Base-by-base conservation (phyloP, 2,329 filamentous ascomycete genomes). In the Arthroderma uncinatum region DNA sequence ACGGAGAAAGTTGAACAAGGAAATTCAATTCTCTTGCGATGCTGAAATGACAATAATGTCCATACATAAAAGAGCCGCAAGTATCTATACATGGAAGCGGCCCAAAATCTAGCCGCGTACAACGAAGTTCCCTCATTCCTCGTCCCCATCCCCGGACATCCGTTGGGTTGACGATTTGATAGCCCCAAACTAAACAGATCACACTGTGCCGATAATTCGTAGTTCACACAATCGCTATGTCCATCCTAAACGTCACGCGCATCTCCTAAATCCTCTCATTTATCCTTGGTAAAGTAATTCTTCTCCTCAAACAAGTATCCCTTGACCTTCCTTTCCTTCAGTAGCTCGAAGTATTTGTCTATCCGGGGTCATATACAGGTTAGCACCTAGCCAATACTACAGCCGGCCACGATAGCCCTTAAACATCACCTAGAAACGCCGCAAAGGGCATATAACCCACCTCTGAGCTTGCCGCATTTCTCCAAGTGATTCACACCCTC, bases 401-500 rank as follows among this genome's bases (percentile, higher is more conserved):
- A 28, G 25, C n/a, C 39, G 36, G 9, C 21, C 39, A 21, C 34
- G n/a, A 44, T 36, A 25, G 34, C 9, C n/a, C 53, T 53, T 23
- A 10, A 21, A 9, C 40, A 54, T 34, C n/a, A n/a, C n/a, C n/a
- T n/a, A n/a, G n/a, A n/a, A n/a, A n/a, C n/a, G n/a, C n/a, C n/a
- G n/a, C n/a, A n/a, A 5, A 34, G 33, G 33, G 33, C 6, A 6
- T 34, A 12, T 12, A 34, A 14, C 58, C 68, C 70, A 85, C 82
- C 82, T 79, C 82, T 77, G 72, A 85, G 71, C 67, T 78, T 76
- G 63, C 81, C 82, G 67, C 82, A 85, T 72, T 84, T 85, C 77
- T 85, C 82, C 65, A 85, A 69, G 70, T 85, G 82, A 67, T 85
- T 85, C 56, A 84, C 81, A 7, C 82, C 82, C 72, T 85, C 82